These are phyloP conservation scores for Beauveria varroae DNA, from an alignment of 2,329 filamentous ascomycete species.

Conservation along the genomic window DNA sequence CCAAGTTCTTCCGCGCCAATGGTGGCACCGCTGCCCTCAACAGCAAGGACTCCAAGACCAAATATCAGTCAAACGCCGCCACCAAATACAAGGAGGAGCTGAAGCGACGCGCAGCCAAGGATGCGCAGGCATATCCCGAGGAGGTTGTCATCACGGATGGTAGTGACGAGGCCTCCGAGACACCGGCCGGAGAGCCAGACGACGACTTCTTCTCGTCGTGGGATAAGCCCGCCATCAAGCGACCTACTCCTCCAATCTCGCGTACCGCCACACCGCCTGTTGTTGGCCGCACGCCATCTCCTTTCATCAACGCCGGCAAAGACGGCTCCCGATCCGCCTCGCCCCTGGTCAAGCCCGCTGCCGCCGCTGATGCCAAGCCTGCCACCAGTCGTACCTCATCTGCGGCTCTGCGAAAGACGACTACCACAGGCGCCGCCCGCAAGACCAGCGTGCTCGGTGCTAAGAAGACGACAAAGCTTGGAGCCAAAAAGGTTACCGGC, in stretches of 20 bases:
- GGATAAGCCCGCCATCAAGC: conserved; percentile 97
- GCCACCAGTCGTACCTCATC: conserved; percentile 68
- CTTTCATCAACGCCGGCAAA: conserved; percentile 77
- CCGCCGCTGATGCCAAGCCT: conserved; percentile 41
- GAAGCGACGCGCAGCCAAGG: conserved; percentile 72
- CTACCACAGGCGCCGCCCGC: conserved; percentile 55
- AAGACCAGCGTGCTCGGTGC: conserved; percentile 81
- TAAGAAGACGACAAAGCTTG: conserved; percentile 76
- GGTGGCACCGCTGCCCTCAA: conserved; percentile 88
- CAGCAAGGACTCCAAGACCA: conserved; percentile 94
- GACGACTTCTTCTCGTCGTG: conserved; percentile 99
- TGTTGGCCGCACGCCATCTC: conserved; percentile 75
- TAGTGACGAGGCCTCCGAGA: conserved; percentile 59
- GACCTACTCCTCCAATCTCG: conserved; percentile 87
- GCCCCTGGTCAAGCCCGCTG: conserved; percentile 60
- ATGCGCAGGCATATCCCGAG: conserved; percentile 79
- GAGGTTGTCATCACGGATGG: conserved; percentile 81
- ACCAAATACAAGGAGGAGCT: conserved; percentile 98
- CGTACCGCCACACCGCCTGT: conserved; percentile 80
- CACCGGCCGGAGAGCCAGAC: conserved; percentile 75
- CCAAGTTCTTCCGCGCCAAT: conserved; percentile 96
- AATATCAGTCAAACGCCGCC: conserved; percentile 90
- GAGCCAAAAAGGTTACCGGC: conserved; percentile 80
- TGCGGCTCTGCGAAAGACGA: conserved; percentile 72
- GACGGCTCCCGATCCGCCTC: conserved; percentile 72